Conservation (phyloP, 768 basidiomycete species). For the Austroboletus festivus region DNA sequence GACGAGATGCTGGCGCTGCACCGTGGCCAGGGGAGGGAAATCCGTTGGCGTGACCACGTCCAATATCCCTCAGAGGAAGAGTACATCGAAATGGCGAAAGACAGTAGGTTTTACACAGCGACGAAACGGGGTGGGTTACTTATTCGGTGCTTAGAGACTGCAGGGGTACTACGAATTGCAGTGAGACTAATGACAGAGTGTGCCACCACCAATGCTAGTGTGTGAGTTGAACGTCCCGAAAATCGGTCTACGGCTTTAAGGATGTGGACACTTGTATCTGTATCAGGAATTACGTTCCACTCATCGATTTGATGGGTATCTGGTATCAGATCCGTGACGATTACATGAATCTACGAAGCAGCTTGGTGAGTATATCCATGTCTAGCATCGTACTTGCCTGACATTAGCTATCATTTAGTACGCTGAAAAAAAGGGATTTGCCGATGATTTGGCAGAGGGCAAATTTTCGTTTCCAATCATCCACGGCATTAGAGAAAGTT, state of each 20-base stretch:
- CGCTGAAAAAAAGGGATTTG: slow-evolving; percentile 78
- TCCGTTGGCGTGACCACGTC: slow-evolving; percentile 89
- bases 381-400: background rate
- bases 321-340: slow-evolving; percentile 62
- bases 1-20: slow-evolving; percentile 80
- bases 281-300: slow-evolving; percentile 50
- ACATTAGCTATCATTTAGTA: slow-evolving; percentile 59
- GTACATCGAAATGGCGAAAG: slow-evolving; percentile 93
- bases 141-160: slow-evolving; percentile 65
- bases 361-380: slow-evolving; percentile 7
- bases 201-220: slow-evolving; percentile 52
- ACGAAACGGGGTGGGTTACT: background rate
- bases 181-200: slow-evolving; percentile 96
- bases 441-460: slow-evolving; percentile 93
- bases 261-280: no score
- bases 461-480: slow-evolving; percentile 97
- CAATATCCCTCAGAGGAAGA: slow-evolving; percentile 92
- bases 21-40: slow-evolving; percentile 89
- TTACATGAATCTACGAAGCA: slow-evolving; percentile 38
- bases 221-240: slow-evolving; percentile 40
- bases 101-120: slow-evolving; percentile 56
- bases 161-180: slow-evolving; percentile 85
- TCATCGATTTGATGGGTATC: slow-evolving; percentile 57
- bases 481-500: slow-evolving; percentile 82
- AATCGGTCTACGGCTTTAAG: background rate